These are phyloP conservation scores for Penicillium sumatraense DNA, from an alignment of 2,329 filamentous ascomycete species.

Conservation along the genomic window DNA sequence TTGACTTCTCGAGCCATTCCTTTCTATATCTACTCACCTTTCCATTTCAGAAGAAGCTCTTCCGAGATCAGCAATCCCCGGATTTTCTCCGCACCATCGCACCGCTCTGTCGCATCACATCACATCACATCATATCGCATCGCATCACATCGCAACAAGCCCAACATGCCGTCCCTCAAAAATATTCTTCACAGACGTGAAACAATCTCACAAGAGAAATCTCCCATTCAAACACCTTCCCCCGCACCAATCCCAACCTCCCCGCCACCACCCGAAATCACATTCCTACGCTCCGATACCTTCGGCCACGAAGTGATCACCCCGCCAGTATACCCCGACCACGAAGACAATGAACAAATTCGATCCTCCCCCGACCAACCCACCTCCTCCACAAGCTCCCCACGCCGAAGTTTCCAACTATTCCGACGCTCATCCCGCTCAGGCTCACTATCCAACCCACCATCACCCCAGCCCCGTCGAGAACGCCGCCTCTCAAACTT, in stretches of 20 bases:
- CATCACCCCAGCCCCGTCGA: slow-evolving; percentile 31
- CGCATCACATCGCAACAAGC: not conserved
- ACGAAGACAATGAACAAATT: slow-evolving; percentile 23
- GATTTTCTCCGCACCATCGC: slow-evolving; percentile 6
- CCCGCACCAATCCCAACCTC: slow-evolving; percentile 44
- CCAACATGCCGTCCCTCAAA: slow-evolving; percentile 59
- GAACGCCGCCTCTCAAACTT: slow-evolving; percentile 40
- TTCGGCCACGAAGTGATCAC: slow-evolving; percentile 76
- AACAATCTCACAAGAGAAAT: slow-evolving; percentile 47
- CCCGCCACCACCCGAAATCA: slow-evolving; percentile 68
- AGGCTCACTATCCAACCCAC: slow-evolving; percentile 29
- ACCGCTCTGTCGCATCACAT: not conserved
- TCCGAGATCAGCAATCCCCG: too few species aligned
- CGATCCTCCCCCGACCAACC: not conserved
- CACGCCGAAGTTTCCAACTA: slow-evolving; percentile 40
- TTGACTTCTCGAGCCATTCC: too few species aligned
- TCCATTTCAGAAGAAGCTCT: too few species aligned
- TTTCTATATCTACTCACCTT: not conserved
- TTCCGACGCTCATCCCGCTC: slow-evolving; percentile 38
- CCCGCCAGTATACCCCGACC: slow-evolving; percentile 61
- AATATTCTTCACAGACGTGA: slow-evolving; percentile 68
- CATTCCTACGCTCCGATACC: slow-evolving; percentile 84
- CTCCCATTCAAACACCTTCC: slow-evolving; percentile 42
- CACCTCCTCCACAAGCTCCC: slow-evolving; percentile 30
- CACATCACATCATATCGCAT: not conserved